A percentile compares a stretch with the other conserved stretches of the same genome.
Evolutionary conservation across 2,329 filamentous ascomycete genomes (phyloP).

Genomic region (Fusarium drepaniforme): DNA sequence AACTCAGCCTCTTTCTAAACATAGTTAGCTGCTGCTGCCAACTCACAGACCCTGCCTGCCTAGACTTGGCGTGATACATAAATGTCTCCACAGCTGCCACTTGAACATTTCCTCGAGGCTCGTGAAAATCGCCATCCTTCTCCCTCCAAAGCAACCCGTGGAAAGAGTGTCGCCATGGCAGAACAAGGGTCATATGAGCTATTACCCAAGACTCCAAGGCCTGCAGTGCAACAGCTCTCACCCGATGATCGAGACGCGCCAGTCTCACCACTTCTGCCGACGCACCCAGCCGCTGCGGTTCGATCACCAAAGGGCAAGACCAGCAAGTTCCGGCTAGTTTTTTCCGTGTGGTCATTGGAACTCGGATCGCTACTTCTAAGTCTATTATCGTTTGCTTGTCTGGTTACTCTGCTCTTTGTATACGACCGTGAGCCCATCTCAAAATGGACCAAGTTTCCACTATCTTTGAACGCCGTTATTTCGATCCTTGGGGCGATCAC

Average conservation of each 20-base stretch:
- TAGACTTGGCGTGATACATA: neutral
- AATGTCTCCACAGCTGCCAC: neutral
- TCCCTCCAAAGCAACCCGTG: neutral
- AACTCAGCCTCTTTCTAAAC: neutral
- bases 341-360: neutral
- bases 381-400: neutral
- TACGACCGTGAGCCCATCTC: conserved; percentile 14
- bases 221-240: neutral
- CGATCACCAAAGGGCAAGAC: neutral
- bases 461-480: conserved; percentile 23
- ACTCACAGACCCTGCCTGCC: neutral
- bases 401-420: neutral
- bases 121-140: neutral
- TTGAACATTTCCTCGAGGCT: neutral
- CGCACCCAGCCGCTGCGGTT: neutral
- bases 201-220: neutral
- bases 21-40: neutral
- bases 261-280: neutral
- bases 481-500: conserved; percentile 24
- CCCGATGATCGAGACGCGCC: neutral
- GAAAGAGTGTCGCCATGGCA: neutral
- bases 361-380: neutral
- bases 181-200: neutral
- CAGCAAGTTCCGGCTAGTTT: neutral
- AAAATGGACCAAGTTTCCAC: conserved; percentile 9